phyloP scores from a whole-genome alignment of 129 eudicot genomes.

The Oenanthe sinensis region DNA sequence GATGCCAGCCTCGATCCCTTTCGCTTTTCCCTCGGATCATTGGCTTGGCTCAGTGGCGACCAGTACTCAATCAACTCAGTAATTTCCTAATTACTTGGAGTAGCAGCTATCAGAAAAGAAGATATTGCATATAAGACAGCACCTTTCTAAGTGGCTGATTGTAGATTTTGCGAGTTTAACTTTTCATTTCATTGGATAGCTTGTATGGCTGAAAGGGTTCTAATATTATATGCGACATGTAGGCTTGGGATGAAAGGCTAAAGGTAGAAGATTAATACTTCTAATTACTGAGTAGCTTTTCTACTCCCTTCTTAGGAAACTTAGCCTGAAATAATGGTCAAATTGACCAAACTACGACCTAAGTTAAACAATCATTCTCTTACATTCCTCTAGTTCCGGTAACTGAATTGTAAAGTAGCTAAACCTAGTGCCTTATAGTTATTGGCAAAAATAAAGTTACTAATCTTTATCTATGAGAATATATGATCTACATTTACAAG shows the following conservation, averaged over 20 bases:
- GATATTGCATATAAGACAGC: background rate
- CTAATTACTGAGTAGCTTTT: background rate
- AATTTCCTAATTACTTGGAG: too few relatives aligned
- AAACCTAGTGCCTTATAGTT: background rate
- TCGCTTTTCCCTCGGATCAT: too few relatives aligned
- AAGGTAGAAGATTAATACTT: background rate
- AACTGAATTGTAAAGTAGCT: background rate
- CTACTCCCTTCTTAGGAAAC: background rate
- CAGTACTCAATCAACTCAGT: too few relatives aligned
- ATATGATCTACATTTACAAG: background rate
- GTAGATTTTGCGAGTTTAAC: background rate
- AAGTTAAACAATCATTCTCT: background rate
- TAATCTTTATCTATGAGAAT: background rate
- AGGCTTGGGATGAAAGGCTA: background rate
- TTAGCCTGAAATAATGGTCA: background rate
- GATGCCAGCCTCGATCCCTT: too few relatives aligned
- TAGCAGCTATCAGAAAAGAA: too few relatives aligned
- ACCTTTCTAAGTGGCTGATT: background rate
- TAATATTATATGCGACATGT: background rate
- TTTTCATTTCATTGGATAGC: background rate
- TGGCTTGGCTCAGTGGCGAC: too few relatives aligned
- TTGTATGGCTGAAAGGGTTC: background rate
- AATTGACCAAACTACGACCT: background rate
- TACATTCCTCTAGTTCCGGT: background rate
- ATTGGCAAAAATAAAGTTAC: background rate